Evolutionary conservation across 164 flowering plant species (phyloP), one percentile per base, ranked within the genome.

Genomic region (Stephania cephalantha): DNA sequence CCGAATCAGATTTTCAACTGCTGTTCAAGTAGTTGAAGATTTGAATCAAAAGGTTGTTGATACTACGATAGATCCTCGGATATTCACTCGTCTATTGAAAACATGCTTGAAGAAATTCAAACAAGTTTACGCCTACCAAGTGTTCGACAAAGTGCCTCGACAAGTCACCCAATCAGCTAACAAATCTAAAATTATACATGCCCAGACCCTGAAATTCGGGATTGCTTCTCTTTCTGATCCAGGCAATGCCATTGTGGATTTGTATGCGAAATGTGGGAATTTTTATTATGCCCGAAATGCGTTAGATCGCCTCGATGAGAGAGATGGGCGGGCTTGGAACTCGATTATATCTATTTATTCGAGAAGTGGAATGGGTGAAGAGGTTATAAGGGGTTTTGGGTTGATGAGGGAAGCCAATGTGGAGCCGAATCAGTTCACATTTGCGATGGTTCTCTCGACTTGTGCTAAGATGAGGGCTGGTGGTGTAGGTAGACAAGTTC

Each of bases 191-290:
- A 45, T 76, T 10, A 68, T 92, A 76, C 98, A 94, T 79, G 82
- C 86, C 69, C 88, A 81, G 55, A 74, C 83, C 64, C 22, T 90
- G 75, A 89, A 76, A 75, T 63, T 79, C 73, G 97, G 95, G 71
- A 70, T 86, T 72, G 81, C 78, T 25, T 85, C 86, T 58, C 69
- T 81, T 6, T 88, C 91, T 73, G 67, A 75, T 64, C 81, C 92
- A 25, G 97, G 90, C 12, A 87, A 85, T 81, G 81, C 88, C 50
- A 79, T 94, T 75, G 73, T 94, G 52, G 95, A 91, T 79, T 82
- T 92, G 69, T 92, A 92, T 79, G 86, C 93, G 8, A 94, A 94
- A 77, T 92, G 93, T 78, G 96, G 96, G 29, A 65, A 84, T 78
- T 63, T 81, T 53, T 84, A 71, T 6, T 85, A 72, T 63, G 89